phyloP scores from a whole-genome alignment of 495 filamentous ascomycete species.

The Tuber borchii region DNA sequence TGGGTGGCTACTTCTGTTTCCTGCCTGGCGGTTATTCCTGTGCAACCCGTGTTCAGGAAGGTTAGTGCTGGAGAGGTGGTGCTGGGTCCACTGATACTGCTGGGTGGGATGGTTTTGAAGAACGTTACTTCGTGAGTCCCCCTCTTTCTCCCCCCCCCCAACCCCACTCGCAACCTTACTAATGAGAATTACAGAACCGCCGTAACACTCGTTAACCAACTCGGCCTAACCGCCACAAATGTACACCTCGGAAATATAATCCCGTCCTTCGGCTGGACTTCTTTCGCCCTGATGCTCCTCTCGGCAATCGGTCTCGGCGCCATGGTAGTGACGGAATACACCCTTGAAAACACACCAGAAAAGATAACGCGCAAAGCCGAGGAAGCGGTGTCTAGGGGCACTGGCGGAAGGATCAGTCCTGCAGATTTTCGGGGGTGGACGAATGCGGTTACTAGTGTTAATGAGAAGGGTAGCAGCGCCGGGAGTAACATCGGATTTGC shows the following conservation, averaged over 20 bases:
- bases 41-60: slow-evolving; percentile 28
- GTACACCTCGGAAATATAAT: slow-evolving; percentile 19
- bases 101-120: slow-evolving; percentile 29
- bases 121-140: slow-evolving; percentile 30
- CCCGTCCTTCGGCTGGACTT: slow-evolving; percentile 26
- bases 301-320: slow-evolving; percentile 13
- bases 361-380: slow-evolving; percentile 15
- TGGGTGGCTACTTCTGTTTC: slow-evolving; percentile 24
- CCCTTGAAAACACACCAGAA: slow-evolving; percentile 21
- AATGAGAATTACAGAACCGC: slow-evolving; percentile 6
- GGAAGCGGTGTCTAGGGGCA: slow-evolving; percentile 9
- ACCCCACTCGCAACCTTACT: not conserved
- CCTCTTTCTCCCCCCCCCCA: no score
- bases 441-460: not conserved
- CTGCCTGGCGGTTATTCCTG: slow-evolving; percentile 13
- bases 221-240: slow-evolving; percentile 19
- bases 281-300: slow-evolving; percentile 25
- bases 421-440: not conserved
- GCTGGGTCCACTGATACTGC: slow-evolving; percentile 13
- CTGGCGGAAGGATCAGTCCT: not conserved
- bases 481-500: not conserved
- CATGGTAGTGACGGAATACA: slow-evolving; percentile 27
- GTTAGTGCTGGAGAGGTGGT: slow-evolving; percentile 12
- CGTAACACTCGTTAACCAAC: slow-evolving; percentile 26
- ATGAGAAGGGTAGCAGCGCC: not conserved